Evolutionary conservation across 2,329 filamentous ascomycete species (phyloP), one percentile per base, ranked within the genome.

Genomic region (Claviceps capensis): DNA sequence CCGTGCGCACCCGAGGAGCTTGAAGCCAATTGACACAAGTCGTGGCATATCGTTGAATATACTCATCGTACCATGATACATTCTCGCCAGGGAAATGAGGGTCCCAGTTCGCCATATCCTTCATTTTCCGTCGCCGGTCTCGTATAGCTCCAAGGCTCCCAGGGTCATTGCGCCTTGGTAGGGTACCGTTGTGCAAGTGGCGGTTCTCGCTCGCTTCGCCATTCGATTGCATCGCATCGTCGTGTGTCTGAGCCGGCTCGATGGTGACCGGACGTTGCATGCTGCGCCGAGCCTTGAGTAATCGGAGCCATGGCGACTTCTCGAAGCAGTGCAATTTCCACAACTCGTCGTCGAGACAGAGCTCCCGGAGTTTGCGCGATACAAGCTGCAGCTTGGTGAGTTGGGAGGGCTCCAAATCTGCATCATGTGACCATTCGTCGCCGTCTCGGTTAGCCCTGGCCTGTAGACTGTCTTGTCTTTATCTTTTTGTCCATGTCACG

Each of bases 31-130:
- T 83, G 50, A 88, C 72, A 14, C 75, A 76, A n/a, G 88, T 74
- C 0, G 83, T 82, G 1, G 81, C 88, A 66, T 90, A 77, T 37
- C 90, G 78, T 50, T 90, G 87, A 56, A 94, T 84, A 62, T 89
- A 95, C 66, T 96, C 90, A 52, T 86, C 78, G 65, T 95, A 95
- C 85, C 88, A 96, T 48, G 86, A 81, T 19, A 90, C 74, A 42
- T 72, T 73, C 67, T 96, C 89, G 4, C 68, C 71, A 0, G 82
- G 78, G 56, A 85, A 88, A 0, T 79, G 80, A 0, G 87, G 87
- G 59, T 95, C 88, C 89, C 89, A 95, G 58, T 88, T 88, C 4
- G 83, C 82, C 61, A 86, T 72, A 53, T 87, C 77, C 48, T 81
- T 76, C 1, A 62, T 52, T 34, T 58, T 58, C 30, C 59, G 61